Evolutionary conservation across 2,329 filamentous ascomycete species (phyloP).

Genomic region (Cadophora sp.): DNA sequence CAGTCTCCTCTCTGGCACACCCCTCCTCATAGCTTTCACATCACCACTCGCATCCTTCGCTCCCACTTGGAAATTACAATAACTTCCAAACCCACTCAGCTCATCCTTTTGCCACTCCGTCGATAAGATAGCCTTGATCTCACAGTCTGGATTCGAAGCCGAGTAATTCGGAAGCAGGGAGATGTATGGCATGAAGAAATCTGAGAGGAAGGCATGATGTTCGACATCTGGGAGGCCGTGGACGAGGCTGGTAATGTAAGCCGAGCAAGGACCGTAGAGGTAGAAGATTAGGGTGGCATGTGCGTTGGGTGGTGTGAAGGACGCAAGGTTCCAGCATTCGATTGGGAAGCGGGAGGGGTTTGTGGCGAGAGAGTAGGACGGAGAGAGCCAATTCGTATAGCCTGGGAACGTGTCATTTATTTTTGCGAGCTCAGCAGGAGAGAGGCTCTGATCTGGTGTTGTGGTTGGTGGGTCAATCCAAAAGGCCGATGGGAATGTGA

Average conservation of each 20-base stretch:
- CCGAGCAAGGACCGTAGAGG: constrained; percentile 54
- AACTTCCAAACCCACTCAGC: constrained; percentile 70
- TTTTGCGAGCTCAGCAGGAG: constrained; percentile 11
- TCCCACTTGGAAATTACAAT: constrained; percentile 72
- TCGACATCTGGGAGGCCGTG: constrained; percentile 24
- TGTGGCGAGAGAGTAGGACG: constrained; percentile 58
- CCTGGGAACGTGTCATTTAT: constrained; percentile 43
- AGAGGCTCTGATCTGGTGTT: constrained; percentile 6
- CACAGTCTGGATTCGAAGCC: constrained; percentile 48
- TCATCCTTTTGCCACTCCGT: constrained; percentile 72
- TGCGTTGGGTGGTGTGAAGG: constrained; percentile 52
- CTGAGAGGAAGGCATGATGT: constrained; percentile 41
- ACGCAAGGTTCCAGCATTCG: constrained; percentile 68
- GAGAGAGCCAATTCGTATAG: constrained; percentile 67
- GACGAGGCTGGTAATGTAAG: constrained; percentile 40
- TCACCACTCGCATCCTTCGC: constrained; percentile 63
- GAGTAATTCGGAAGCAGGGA: constrained; percentile 65
- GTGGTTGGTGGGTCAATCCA: constrained; percentile 50
- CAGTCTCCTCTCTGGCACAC: constrained; percentile 47
- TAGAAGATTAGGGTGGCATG: constrained; percentile 76
- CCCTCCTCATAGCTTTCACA: constrained; percentile 57
- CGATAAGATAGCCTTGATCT: constrained; percentile 59
- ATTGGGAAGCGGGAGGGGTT: constrained; percentile 62
- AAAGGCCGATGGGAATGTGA: constrained; percentile 67
- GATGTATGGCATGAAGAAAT: constrained; percentile 70